Percentiles rank a stretch among this genome's conserved stretches.
These are phyloP conservation scores for Tulasnella sp. DNA, from an alignment of 768 basidiomycete genomes.

Conservation along the genomic window DNA sequence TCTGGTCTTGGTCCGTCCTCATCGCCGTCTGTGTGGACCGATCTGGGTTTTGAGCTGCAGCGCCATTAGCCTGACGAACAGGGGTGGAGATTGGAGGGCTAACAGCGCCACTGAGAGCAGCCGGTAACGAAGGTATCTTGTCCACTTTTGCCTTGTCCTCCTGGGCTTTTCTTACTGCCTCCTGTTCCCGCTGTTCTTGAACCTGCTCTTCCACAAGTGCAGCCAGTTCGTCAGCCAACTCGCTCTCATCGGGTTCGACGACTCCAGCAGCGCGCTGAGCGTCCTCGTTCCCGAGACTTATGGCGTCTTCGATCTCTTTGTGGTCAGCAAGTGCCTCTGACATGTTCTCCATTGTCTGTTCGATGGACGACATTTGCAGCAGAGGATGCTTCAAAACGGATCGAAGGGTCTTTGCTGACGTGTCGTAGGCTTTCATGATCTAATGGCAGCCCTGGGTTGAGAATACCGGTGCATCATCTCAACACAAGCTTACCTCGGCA, in stretches of 20 bases:
- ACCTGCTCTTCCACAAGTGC: conserved; percentile 15
- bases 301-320: conserved; percentile 66
- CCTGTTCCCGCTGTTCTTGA: conserved; percentile 11
- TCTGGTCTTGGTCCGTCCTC: no score
- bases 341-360: conserved; percentile 78
- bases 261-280: conserved; percentile 35
- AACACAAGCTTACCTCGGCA: conserved; percentile 47
- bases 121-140: no score
- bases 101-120: no score
- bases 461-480: neutral
- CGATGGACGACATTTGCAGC: conserved; percentile 63
- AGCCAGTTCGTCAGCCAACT: conserved; percentile 15
- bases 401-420: conserved; percentile 64
- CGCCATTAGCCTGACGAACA: no score
- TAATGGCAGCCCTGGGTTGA: conserved; percentile 25
- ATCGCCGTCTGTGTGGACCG: no score
- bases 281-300: conserved; percentile 53
- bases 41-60: no score
- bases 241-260: conserved; percentile 32
- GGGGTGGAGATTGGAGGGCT: no score
- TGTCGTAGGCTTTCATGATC: conserved; percentile 80
- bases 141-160: no score
- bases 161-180: no score
- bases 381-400: conserved; percentile 69
- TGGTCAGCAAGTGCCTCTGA: conserved; percentile 74